Evolutionary conservation across 306 rosid species (phyloP), one percentile per base, ranked within the genome.

Genomic region (Senna tora): DNA sequence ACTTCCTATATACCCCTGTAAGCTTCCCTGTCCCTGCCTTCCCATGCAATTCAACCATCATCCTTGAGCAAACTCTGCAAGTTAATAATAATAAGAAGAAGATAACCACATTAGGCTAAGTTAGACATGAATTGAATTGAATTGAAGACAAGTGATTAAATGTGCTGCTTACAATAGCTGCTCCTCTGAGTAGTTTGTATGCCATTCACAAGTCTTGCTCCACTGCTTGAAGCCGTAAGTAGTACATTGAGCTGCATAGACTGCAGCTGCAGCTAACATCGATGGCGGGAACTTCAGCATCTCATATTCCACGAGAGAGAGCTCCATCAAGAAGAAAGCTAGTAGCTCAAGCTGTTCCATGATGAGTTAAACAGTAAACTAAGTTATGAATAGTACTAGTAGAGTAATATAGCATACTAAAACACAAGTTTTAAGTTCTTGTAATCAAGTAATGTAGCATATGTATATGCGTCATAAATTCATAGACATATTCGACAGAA

Each of bases 121-220:
- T 67, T 67, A 25, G 60, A 75, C 30, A 51, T 49, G n/a, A 67
- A 69, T 46, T 38, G 30, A 25, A 25, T 25, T 36, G 39, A 36
- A 36, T 25, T 75, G 22, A n/a, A n/a, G n/a, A n/a, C n/a, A n/a
- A n/a, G n/a, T n/a, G n/a, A n/a, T n/a, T n/a, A n/a, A n/a, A n/a
- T n/a, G n/a, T n/a, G n/a, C n/a, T n/a, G 57, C 97, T 77, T 81
- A 95, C 99, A 81, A 42, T 6, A 95, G 85, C 81, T 86, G 87
- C n/a, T 89, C 88, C 84, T 87, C 91, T 13, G 96, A 82, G 88
- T 88, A 95, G 84, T 72, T 89, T n/a, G 96, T 76, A 65, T 95
- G 97, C 90, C 93, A 85, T 76, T 91, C 93, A 63, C 96, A 89
- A 41, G 99, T 95, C 82, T 83, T 81, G 42, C 77, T 88, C 99